phyloP scores from a whole-genome alignment of 139 green algal genomes.

The Auxenochlorella protothecoides region DNA sequence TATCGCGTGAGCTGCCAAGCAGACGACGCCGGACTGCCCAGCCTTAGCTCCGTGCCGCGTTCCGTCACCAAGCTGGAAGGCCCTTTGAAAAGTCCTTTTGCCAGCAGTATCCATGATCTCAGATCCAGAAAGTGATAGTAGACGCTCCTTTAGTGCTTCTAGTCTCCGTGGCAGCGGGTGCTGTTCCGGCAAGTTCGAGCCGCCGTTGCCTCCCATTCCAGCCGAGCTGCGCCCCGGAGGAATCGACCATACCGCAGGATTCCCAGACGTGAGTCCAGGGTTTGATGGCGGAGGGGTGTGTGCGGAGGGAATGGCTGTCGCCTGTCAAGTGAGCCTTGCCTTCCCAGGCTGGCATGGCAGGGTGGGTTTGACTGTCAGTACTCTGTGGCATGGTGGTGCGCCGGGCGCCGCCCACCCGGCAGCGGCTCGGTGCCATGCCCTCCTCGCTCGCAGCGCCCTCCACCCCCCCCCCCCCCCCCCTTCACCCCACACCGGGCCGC shows the following conservation, averaged over 20 bases:
- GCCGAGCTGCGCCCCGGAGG: conserved; percentile 21
- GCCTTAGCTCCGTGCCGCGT: too few species aligned
- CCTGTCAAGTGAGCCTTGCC: too few species aligned
- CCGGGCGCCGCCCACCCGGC: neutral
- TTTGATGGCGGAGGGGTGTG: too few species aligned
- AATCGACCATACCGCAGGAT: conserved; percentile 1
- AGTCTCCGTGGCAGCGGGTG: neutral
- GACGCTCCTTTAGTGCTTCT: neutral
- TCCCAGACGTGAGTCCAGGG: conserved; percentile 5
- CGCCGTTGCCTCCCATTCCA: conserved; percentile 21
- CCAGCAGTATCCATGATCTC: too few species aligned
- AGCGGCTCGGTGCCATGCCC: neutral
- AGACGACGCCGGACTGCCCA: too few species aligned
- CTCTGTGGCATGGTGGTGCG: neutral
- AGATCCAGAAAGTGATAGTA: neutral
- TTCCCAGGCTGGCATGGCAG: neutral
- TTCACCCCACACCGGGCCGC: neutral
- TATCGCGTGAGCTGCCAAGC: too few species aligned
- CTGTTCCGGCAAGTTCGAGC: conserved; percentile 8
- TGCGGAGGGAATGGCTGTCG: too few species aligned
- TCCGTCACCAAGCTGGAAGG: too few species aligned
- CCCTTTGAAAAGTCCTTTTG: too few species aligned
- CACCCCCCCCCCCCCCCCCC: neutral
- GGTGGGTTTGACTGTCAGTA: neutral
- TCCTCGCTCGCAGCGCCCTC: neutral